Evolutionary conservation across 345 rosid species (phyloP), one percentile per base, ranked within the genome.

Genomic region (Brassica incana): DNA sequence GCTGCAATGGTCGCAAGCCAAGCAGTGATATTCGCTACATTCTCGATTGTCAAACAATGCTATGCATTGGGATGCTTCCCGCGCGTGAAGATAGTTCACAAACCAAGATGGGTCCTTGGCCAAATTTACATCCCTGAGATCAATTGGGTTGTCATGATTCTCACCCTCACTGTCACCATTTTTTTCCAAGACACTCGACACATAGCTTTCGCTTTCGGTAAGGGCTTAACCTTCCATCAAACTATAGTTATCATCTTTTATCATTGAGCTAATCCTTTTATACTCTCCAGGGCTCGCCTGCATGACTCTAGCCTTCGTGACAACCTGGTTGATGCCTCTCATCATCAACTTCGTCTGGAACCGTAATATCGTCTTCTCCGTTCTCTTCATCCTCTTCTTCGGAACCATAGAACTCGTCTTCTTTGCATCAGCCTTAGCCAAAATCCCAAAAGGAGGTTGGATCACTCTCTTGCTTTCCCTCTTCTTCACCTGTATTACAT

Each of bases 121-220:
- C 97, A 91, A 78, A 90, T 90, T 75, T 93, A 87, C 86, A 89
- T 95, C 77, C 99, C 98, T 5, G 98, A 93, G 91, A 88, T 95
- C 75, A 95, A 95, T 69, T 95, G 99, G 99, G 86, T 88, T 63
- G 94, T 90, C 56, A 88, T 95, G 97, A 78, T 93, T 86, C 92
- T 95, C 77, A 84, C 95, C 72, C 87, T 91, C 72, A 84, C 89
- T 30, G 89, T 93, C 69, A 88, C 88, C 11, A 58, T 88, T 67
- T 88, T 92, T 69, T 89, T 85, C 82, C 89, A 62, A 71, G 88
- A 88, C 87, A 84, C 86, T 36, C 86, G 77, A 67, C 89, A 72
- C 71, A 71, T 93, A 45, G 99, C 92, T 80, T 87, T 90, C 63
- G 94, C 99, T 75, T 95, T 91, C 18, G 99, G 98, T 91, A 80